Evolutionary conservation across 1,139 yeast species (phyloP).

Genomic region (Diutina pseudorugosa): DNA sequence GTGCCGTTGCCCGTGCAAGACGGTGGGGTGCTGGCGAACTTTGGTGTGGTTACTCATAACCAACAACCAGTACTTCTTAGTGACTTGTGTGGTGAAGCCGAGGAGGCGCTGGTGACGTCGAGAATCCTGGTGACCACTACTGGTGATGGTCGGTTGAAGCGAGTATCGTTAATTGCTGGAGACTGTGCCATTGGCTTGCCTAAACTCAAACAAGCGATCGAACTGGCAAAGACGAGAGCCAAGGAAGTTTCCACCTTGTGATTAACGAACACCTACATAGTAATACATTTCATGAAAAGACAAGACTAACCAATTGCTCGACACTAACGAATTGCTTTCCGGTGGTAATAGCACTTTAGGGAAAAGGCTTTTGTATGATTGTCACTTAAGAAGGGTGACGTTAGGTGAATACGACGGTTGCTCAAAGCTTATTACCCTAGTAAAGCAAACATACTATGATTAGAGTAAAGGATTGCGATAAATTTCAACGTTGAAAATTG

Average conservation of each 20-base stretch:
- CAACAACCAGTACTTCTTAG: constrained; percentile 29
- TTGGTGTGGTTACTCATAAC: constrained; percentile 42
- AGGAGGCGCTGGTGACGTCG: constrained; percentile 40
- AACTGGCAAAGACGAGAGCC: not conserved
- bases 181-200: not conserved
- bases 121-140: constrained; percentile 14
- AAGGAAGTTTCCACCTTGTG: not conserved
- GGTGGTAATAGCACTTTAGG: no score
- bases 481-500: no score
- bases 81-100: constrained; percentile 74
- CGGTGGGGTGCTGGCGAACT: constrained; percentile 43
- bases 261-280: not conserved
- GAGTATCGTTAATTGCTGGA: not conserved
- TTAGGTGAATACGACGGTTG: no score
- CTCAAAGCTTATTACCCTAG: no score
- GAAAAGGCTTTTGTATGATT: no score
- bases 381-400: no score
- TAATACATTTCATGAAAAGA: no score
- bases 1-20: constrained; percentile 22
- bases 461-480: no score
- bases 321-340: no score
- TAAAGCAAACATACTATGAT: no score
- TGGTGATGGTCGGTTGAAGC: not conserved
- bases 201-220: not conserved
- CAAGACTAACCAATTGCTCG: no score